Evolutionary conservation across 352 stramenopile genomes (phyloP), one percentile per base, ranked within the genome.

Genomic region (Globisporangium irregulare): DNA sequence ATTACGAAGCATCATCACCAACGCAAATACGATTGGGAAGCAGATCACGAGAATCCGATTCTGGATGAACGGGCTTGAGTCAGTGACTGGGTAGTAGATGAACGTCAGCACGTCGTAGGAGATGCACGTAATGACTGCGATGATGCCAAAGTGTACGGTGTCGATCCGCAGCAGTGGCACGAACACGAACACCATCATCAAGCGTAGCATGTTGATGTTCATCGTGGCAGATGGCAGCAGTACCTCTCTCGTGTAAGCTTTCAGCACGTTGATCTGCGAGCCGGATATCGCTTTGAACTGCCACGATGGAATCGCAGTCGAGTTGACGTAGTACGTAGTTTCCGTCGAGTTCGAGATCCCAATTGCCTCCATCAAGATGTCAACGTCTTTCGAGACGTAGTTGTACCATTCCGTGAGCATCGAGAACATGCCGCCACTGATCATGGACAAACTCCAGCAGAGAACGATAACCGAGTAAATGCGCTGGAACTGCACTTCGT

Each of bases 401-500:
- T 80, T 87, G 70, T 82, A 90, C 84, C 84, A 94, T 70, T 94
- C 86, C 24, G 69, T 82, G n/a, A 94, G 76, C 84, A 94, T 90
- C 22, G 86, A 92, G 59, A 92, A 91, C 82, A 92, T 89, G 6
- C 86, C 86, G 22, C 86, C 86, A 2, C 70, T 75, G 59, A 92
- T 86, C 59, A 94, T 83, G 14, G 84, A 92, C 60, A 89, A 86
- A 32, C 76, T 85, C 84, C 84, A 94, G 50, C 79, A 92, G 9
- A 91, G 36, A 32, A 90, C 50, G 12, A 94, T 72, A 8, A 84
- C 64, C 7, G 82, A 88, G 70, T 94, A 94, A 22, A 91, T 76
- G n/a, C 79, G 69, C 68, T 92, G 84, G 59, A 91, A 92, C 22
- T 92, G 77, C 20, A 89, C 70, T 66, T 92, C 81, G 51, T 87